Conservation (phyloP, 2,329 filamentous ascomycete species). For the Penicillium psychrosexuale region DNA sequence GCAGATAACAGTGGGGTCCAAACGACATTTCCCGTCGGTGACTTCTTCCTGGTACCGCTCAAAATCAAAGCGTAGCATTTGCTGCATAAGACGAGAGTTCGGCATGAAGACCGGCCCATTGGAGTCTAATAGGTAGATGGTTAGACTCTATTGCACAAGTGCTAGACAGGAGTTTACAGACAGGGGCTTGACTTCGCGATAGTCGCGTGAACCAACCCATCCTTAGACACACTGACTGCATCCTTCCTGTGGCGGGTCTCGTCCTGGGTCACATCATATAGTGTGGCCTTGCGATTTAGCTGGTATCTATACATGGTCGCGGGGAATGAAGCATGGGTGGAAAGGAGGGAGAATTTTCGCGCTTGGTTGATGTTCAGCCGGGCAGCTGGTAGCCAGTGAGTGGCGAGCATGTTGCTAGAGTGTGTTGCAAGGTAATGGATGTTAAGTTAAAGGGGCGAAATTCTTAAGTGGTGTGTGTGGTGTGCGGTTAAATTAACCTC, state of each 20-base stretch:
- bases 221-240: background rate
- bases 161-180: background rate
- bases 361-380: constrained; percentile 2
- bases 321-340: constrained; percentile 5
- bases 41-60: constrained; percentile 6
- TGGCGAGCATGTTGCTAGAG: background rate
- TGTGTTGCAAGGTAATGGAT: background rate
- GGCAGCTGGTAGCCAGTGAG: constrained; percentile 3
- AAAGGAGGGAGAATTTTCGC: constrained; percentile 5
- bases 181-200: constrained; percentile 9
- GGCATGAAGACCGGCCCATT: constrained; percentile 10
- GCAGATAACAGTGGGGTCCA: constrained; percentile 6
- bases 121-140: constrained; percentile 1
- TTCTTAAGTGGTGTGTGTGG: background rate
- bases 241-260: constrained; percentile 8
- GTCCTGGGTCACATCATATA: constrained; percentile 6
- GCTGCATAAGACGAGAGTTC: constrained; percentile 10
- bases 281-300: constrained; percentile 2
- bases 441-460: background rate
- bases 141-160: background rate
- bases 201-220: constrained; percentile 4
- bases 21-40: background rate
- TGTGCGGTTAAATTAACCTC: background rate
- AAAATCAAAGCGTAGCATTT: constrained; percentile 10
- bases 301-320: constrained; percentile 10